A percentile compares a stretch with the other conserved stretches of the same genome.
phyloP scores from a whole-genome alignment of 305 asterid species.

The Ajuga reptans region DNA sequence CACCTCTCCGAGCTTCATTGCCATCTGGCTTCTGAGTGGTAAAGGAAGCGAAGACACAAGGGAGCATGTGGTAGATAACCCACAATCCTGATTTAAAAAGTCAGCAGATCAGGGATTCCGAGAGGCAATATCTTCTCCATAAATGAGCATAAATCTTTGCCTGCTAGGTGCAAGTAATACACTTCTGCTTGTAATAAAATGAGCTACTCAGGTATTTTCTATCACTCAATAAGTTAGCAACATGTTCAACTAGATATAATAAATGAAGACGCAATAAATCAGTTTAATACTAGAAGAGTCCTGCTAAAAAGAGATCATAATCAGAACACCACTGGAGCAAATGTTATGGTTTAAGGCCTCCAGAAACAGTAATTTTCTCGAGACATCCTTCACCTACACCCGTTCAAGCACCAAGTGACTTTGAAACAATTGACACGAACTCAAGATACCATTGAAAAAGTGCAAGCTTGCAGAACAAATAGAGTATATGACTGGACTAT shows the following conservation, averaged over 20 bases:
- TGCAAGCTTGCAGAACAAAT: not conserved
- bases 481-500: not conserved
- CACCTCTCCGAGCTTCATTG: conserved; percentile 40
- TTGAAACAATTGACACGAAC: no score
- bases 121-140: not conserved
- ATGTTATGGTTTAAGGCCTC: not conserved
- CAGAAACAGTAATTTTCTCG: not conserved
- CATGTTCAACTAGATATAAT: not conserved
- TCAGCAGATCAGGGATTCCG: conserved; percentile 18
- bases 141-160: not conserved
- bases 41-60: conserved; percentile 53
- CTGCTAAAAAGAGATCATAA: no score
- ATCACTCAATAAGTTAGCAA: not conserved
- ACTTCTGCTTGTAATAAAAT: not conserved
- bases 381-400: not conserved
- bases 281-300: no score
- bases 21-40: conserved; percentile 46
- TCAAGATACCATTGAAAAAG: not conserved
- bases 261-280: not conserved
- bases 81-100: conserved; percentile 49
- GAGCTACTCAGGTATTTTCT: not conserved
- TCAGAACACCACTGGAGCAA: no score
- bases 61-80: conserved; percentile 38
- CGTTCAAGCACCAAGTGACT: no score
- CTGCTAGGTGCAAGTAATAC: not conserved